Evolutionary conservation across 2,329 filamentous ascomycete genomes (phyloP).

Genomic region (Stagonosporopsis cucurbitacearum): DNA sequence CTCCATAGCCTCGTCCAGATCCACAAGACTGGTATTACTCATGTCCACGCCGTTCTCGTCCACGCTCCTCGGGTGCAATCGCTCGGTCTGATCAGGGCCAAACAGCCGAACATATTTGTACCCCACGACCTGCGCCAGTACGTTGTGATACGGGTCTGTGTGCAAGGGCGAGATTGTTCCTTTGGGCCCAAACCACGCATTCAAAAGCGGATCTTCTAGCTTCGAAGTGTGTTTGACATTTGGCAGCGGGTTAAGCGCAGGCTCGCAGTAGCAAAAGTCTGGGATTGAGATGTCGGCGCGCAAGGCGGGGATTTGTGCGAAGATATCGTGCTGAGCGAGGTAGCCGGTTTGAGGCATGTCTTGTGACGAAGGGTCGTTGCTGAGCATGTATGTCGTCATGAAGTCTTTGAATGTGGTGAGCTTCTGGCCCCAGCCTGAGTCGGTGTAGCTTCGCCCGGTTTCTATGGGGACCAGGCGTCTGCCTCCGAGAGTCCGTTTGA

Average conservation of each 20-base stretch:
- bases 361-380: background rate
- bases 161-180: conserved; percentile 92
- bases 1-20: conserved; percentile 72
- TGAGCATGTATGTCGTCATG: conserved; percentile 65
- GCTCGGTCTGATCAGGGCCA: conserved; percentile 65
- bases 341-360: conserved; percentile 67
- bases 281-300: conserved; percentile 78
- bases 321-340: conserved; percentile 88
- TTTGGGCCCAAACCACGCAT: conserved; percentile 91
- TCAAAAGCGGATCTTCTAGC: conserved; percentile 69
- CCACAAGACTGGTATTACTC: conserved; percentile 85
- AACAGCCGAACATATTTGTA: conserved; percentile 93
- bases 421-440: conserved; percentile 81
- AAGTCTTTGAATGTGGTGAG: conserved; percentile 79
- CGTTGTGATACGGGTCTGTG: conserved; percentile 92
- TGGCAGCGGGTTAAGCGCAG: conserved; percentile 44
- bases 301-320: conserved; percentile 79
- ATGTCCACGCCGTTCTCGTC: conserved; percentile 80
- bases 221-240: conserved; percentile 25
- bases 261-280: conserved; percentile 80
- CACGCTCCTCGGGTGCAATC: conserved; percentile 66
- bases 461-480: conserved; percentile 85
- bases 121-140: conserved; percentile 87
- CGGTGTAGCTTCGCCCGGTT: conserved; percentile 84
- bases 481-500: conserved; percentile 75